These are phyloP conservation scores for Casuarina glauca DNA, from an alignment of 306 rosid species.

Conservation along the genomic window DNA sequence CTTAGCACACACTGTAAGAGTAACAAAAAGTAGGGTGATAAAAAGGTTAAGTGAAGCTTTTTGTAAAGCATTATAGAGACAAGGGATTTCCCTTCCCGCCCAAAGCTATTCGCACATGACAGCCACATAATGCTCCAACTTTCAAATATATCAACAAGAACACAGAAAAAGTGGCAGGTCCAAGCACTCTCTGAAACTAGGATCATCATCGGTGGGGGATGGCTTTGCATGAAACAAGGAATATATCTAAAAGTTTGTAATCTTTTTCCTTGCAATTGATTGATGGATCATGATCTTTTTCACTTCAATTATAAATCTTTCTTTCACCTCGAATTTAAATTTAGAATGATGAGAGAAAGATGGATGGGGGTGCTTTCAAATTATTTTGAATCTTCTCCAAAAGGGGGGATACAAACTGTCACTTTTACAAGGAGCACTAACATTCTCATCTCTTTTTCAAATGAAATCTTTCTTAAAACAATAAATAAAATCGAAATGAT, in stretches of 20 bases:
- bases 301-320: slow-evolving; percentile 30
- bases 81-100: slow-evolving; percentile 26
- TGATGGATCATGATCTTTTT: slow-evolving; percentile 71
- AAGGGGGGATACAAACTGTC: slow-evolving; percentile 28
- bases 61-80: slow-evolving; percentile 36
- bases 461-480: slow-evolving; percentile 16
- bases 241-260: slow-evolving; percentile 42
- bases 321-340: slow-evolving; percentile 47
- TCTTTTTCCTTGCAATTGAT: slow-evolving; percentile 58
- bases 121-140: slow-evolving; percentile 23
- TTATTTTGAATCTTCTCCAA: slow-evolving; percentile 32
- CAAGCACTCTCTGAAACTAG: slow-evolving; percentile 33
- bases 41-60: slow-evolving; percentile 23
- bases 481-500: slow-evolving; percentile 48
- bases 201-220: slow-evolving; percentile 35
- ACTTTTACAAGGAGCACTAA: slow-evolving; percentile 26
- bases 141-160: slow-evolving; percentile 21
- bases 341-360: slow-evolving; percentile 39
- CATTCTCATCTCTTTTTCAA: slow-evolving; percentile 25
- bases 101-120: slow-evolving; percentile 19
- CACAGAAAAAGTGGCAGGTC: slow-evolving; percentile 10
- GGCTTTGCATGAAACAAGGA: slow-evolving; percentile 41
- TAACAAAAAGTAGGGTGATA: neutral
- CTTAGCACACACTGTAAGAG: neutral
- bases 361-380: slow-evolving; percentile 25